Base-by-base conservation (phyloP, 805 yeast genomes). In the Yarrowia phangngaensis region DNA sequence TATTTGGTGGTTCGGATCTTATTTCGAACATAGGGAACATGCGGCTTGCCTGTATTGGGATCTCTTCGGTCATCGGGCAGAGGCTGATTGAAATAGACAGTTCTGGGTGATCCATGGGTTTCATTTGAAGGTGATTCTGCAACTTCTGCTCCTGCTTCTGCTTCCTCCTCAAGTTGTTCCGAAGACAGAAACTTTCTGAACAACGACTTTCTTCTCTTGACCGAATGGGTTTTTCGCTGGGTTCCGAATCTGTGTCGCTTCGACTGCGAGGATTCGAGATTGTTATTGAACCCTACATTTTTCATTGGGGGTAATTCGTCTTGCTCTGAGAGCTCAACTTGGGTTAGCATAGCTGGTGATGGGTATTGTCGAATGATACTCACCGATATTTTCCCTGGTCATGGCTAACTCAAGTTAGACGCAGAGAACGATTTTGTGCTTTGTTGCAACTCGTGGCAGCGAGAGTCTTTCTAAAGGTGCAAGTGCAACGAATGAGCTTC, bases 1-100 rank as follows among this genome's bases (percentile, higher is more conserved):
- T 92, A 92, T 68, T 88, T 90, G 2, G 98, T 87, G 0, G 97
- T 89, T 70, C 97, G 80, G 59, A 92, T 87, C 65, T 92, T 90
- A 70, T 90, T 92, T 60, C 97, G 76, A 6, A 94, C 80, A 60
- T 82, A 90, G n/a, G 65, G 62, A 2, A 71, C 67, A 6, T 59
- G 55, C 0, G 92, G 85, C 22, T 74, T 72, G 14, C 84, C 82
- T 1, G 80, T 73, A 15, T 74, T 78, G n/a, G 57, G 58, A 49
- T 71, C 69, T 19, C 27, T 38, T 19, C 19, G 17, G 32, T 38
- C 45, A 8, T 4, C 45, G 9, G 45, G 45, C 6, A 38, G 32
- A 4, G 45, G 45, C 45, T 38, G 32, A 11, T 38, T 38, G 45
- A 38, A 38, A 24, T 38, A 38, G 14, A 38, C 45, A 2, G 45